These are phyloP conservation scores for Metschnikowia gelsemii DNA, from an alignment of 805 yeast species.

Conservation along the genomic window DNA sequence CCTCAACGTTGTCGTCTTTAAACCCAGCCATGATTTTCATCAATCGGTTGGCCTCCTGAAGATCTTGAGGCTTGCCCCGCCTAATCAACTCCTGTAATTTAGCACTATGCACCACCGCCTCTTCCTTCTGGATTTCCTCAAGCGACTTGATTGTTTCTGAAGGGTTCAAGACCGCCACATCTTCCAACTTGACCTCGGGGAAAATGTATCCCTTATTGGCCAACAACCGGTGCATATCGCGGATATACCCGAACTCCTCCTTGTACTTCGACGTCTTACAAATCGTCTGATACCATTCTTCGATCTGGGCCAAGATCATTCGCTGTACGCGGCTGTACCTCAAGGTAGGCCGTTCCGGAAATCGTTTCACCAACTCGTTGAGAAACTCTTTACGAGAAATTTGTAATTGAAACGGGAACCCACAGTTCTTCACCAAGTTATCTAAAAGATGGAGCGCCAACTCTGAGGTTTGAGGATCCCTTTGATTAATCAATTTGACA, in stretches of 20 bases:
- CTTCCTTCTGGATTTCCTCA: conserved; percentile 90
- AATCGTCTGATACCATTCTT: conserved; percentile 96
- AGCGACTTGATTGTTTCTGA: conserved; percentile 82
- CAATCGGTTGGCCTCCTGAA: conserved; percentile 92
- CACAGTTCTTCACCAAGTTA: conserved; percentile 94
- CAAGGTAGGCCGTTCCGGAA: conserved; percentile 92
- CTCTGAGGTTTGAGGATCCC: conserved; percentile 79
- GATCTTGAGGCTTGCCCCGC: conserved; percentile 92
- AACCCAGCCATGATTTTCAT: conserved; percentile 99
- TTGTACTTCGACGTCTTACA: conserved; percentile 87
- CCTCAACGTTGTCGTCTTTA: conserved; percentile 74
- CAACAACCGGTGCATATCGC: conserved; percentile 93
- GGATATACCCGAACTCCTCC: conserved; percentile 86
- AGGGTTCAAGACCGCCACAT: conserved; percentile 90
- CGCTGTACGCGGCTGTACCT: conserved; percentile 81
- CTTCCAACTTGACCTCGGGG: conserved; percentile 88
- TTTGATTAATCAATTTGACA: conserved; percentile 75
- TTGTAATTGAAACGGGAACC: conserved; percentile 94
- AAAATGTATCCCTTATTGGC: conserved; percentile 88
- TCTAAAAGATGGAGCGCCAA: conserved; percentile 84
- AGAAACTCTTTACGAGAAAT: conserved; percentile 92
- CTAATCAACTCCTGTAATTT: conserved; percentile 93
- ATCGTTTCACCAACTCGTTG: conserved; percentile 86
- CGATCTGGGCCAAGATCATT: conserved; percentile 82
- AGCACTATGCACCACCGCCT: conserved; percentile 88